phyloP scores from a whole-genome alignment of 805 yeast genomes.

The Candida sakaeoensis region DNA sequence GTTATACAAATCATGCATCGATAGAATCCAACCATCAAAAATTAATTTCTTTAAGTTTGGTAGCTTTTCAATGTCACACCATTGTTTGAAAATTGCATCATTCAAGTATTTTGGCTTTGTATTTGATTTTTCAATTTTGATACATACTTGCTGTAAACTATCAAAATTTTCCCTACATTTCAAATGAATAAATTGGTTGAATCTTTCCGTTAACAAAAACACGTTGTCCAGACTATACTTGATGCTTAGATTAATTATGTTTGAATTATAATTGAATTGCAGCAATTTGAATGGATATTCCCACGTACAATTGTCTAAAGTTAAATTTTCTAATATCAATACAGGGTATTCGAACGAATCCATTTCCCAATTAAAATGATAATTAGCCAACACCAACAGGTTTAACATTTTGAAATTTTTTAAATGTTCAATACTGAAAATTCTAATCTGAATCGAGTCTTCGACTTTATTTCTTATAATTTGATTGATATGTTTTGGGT shows the following conservation, averaged over 20 bases:
- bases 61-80: conserved; percentile 9
- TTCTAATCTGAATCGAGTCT: conserved; percentile 17
- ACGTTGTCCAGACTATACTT: conserved; percentile 25
- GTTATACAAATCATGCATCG: conserved; percentile 2
- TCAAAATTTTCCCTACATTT: conserved; percentile 15
- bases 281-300: conserved; percentile 49
- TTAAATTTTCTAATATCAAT: conserved; percentile 21
- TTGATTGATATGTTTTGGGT: conserved; percentile 17
- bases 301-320: conserved; percentile 49
- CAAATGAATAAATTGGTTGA: conserved; percentile 23
- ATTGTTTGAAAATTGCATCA: conserved; percentile 8
- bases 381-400: conserved; percentile 34
- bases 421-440: conserved; percentile 45
- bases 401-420: conserved; percentile 30
- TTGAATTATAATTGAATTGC: conserved; percentile 26
- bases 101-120: not conserved
- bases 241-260: conserved; percentile 21
- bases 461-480: conserved; percentile 7
- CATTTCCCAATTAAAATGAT: conserved; percentile 40
- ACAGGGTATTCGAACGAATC: conserved; percentile 16
- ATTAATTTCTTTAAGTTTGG: conserved; percentile 12
- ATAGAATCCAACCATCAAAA: conserved; percentile 14
- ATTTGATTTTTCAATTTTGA: not conserved
- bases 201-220: conserved; percentile 37
- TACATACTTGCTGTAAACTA: conserved; percentile 8